These are phyloP conservation scores for Tilletia horrida DNA, from an alignment of 1,284 basidiomycete species.

Conservation along the genomic window DNA sequence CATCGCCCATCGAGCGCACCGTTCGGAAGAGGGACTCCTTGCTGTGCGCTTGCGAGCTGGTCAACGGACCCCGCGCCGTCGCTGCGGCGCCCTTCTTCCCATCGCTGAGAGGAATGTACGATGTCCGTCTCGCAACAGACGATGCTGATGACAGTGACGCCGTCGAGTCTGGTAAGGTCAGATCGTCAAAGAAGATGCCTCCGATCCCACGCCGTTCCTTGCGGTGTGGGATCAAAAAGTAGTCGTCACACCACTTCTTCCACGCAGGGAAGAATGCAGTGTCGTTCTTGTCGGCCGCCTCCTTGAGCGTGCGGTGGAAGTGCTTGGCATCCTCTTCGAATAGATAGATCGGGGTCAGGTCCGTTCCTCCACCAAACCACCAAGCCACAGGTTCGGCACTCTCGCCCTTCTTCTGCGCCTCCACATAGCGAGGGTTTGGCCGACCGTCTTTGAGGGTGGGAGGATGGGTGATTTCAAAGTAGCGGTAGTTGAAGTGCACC, in stretches of 20 bases:
- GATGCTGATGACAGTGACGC: not conserved
- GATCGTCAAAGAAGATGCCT: constrained; percentile 85
- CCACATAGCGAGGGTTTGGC: constrained; percentile 48
- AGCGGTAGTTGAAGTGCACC: constrained; percentile 95
- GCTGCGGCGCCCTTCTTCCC: constrained; percentile 28
- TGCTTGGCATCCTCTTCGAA: constrained; percentile 80
- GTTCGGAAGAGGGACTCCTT: constrained; percentile 47
- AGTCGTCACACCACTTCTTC: constrained; percentile 97
- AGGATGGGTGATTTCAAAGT: constrained; percentile 69
- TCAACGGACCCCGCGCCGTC: constrained; percentile 28
- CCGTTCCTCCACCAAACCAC: constrained; percentile 99
- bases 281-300: constrained; percentile 73
- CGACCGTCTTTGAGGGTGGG: constrained; percentile 49
- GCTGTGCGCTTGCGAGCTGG: constrained; percentile 36
- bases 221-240: constrained; percentile 94
- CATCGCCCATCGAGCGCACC: constrained; percentile 46
- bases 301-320: constrained; percentile 78
- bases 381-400: constrained; percentile 65
- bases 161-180: constrained; percentile 40
- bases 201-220: constrained; percentile 83
- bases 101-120: constrained; percentile 41
- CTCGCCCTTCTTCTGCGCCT: constrained; percentile 17
- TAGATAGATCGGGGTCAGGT: constrained; percentile 90
- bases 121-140: not conserved
- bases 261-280: constrained; percentile 70